Base-by-base conservation (phyloP, 305 asterid species). In the Fraxinus sp. region DNA sequence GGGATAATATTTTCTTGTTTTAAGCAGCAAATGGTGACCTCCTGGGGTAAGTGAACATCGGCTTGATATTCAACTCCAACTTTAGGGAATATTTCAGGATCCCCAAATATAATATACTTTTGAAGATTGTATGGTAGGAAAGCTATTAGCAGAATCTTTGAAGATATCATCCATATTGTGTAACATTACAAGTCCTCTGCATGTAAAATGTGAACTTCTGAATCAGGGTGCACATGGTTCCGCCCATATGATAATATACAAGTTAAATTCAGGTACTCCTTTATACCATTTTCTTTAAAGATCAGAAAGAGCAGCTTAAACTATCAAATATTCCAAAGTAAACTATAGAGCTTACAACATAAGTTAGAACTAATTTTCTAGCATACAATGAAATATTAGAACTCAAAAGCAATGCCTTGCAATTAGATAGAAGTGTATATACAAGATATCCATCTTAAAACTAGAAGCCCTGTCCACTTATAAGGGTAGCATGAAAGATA, bases 51-150 rank as follows among this genome's bases (percentile, higher is more conserved):
- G 75, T 79, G 81, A 79, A 91, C 86, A 81, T 89, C 86, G 28
- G 71, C 94, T 85, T 94, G 98, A 84, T 83, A 92, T 57, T 87
- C 85, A 57, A 88, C 90, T 66, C 98, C 98, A 36, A 88, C 76
- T 62, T 97, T 89, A 8, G 98, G 94, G 62, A 80, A 78, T 59
- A 87, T 77, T 37, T 73, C 81, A 9, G 83, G 82, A 84, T 79
- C 85, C 52, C 84, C 85, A 28, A 76, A 80, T 13, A 24, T 74
- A 39, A 73, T n/a, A 57, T 2, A 14, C 66, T 46, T 78, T 79
- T 74, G 78, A 35, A 77, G 80, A 74, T 64, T 82, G 30, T 22
- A 22, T 8, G 72, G 16, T 30, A 22, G 72, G 33, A 0, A 9
- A 62, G 72, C 72, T 8, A 62, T 62, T 22, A 62, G 33, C 72